Percentiles rank a stretch among this genome's conserved stretches.
Conservation (phyloP, 2,329 filamentous ascomycete species). For the Aspergillus carbonarius region DNA sequence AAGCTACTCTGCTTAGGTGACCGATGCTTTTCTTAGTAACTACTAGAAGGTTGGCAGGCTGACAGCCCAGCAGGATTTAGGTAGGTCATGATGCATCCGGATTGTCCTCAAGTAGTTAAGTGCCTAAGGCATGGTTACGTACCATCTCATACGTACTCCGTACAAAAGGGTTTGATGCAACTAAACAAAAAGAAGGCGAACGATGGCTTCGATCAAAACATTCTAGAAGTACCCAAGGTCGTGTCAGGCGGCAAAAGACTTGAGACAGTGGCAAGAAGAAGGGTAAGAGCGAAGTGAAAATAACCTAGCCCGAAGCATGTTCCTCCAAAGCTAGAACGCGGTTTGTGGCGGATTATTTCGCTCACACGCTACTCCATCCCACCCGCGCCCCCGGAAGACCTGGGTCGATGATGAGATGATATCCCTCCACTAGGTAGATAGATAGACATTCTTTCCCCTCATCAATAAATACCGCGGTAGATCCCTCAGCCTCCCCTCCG, state of each 20-base stretch:
- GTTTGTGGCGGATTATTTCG: slow-evolving; percentile 2
- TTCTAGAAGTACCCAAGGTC: not conserved
- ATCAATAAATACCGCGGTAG: not conserved
- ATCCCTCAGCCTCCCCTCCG: not conserved
- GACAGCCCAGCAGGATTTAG: slow-evolving; percentile 4
- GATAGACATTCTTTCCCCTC: not conserved
- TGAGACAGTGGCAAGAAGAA: not conserved
- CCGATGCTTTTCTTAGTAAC: not conserved
- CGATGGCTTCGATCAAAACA: not conserved
- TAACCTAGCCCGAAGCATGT: not conserved
- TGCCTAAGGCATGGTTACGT: not conserved
- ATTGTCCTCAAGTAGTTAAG: not conserved
- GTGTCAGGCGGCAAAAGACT: not conserved
- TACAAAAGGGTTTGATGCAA: not conserved
- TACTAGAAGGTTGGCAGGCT: not conserved
- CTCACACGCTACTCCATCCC: not conserved
- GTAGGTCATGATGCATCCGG: slow-evolving; percentile 4
- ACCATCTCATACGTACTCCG: not conserved
- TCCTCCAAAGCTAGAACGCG: not conserved
- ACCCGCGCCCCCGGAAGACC: not conserved
- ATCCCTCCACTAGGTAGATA: not conserved
- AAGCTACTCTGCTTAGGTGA: not conserved
- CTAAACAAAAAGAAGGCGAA: not conserved
- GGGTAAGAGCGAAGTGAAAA: not conserved
- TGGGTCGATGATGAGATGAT: not conserved